Conservation (phyloP, 495 filamentous ascomycete genomes). For the Diplogelasinospora grovesii region DNA sequence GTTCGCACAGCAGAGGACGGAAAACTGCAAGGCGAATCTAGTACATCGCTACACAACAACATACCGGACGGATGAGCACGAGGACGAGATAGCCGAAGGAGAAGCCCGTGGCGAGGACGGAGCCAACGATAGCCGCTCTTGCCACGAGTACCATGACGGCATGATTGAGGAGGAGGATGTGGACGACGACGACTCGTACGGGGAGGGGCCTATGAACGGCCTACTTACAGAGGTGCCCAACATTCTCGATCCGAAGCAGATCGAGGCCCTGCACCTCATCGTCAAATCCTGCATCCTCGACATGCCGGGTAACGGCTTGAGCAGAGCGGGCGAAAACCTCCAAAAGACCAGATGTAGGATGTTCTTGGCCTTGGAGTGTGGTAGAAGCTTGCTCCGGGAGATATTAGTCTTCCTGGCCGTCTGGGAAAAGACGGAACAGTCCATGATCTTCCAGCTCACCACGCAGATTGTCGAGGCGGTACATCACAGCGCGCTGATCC, state of each 20-base stretch:
- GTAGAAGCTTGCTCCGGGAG: conserved; percentile 79
- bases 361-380: conserved; percentile 76
- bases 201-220: conserved; percentile 78
- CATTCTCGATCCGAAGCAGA: conserved; percentile 85
- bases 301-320: conserved; percentile 49
- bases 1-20: conserved; percentile 42
- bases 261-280: conserved; percentile 91
- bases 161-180: conserved; percentile 64
- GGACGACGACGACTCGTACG: conserved; percentile 73
- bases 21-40: conserved; percentile 41
- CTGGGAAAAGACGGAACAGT: conserved; percentile 87
- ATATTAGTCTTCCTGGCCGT: conserved; percentile 93
- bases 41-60: conserved; percentile 41
- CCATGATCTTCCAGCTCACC: conserved; percentile 91
- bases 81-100: conserved; percentile 50
- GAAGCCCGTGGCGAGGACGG: conserved; percentile 37
- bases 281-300: conserved; percentile 83
- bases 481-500: conserved; percentile 78
- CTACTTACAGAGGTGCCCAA: conserved; percentile 90
- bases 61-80: conserved; percentile 60
- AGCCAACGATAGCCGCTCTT: no score
- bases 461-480: conserved; percentile 92
- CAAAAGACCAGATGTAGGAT: conserved; percentile 83
- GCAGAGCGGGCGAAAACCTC: conserved; percentile 59
- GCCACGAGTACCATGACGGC: conserved; percentile 41